A percentile compares a stretch with the other conserved stretches of the same genome.
These are phyloP conservation scores for Schrenkiella parvula DNA, from an alignment of 345 rosid species.

Conservation along the genomic window DNA sequence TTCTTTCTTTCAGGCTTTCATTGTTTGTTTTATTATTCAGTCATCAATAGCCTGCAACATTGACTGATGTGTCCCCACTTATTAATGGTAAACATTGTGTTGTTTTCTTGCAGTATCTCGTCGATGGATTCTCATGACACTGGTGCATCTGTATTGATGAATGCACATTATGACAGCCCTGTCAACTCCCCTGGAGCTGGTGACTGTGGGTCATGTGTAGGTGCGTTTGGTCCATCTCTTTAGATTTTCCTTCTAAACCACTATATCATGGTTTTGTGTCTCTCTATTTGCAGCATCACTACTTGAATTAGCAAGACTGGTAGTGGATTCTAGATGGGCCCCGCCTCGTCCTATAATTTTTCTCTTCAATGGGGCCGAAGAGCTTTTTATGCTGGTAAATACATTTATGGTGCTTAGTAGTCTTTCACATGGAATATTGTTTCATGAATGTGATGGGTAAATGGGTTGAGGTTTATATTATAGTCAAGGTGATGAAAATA, in stretches of 20 bases:
- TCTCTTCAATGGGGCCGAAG: constrained; percentile 95
- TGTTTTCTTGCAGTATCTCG: constrained; percentile 55
- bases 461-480: constrained; percentile 1
- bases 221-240: constrained; percentile 39
- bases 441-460: constrained; percentile 15
- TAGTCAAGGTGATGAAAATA: constrained; percentile 2
- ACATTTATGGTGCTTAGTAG: background rate
- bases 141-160: constrained; percentile 77
- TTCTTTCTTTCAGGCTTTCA: background rate
- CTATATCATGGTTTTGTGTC: constrained; percentile 5
- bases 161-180: constrained; percentile 94
- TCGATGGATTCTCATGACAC: constrained; percentile 55
- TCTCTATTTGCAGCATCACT: constrained; percentile 64
- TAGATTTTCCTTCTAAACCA: background rate
- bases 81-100: background rate
- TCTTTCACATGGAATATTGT: background rate
- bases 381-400: constrained; percentile 85
- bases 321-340: constrained; percentile 75
- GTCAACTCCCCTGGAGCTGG: constrained; percentile 97
- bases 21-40: constrained; percentile 13
- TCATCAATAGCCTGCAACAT: background rate
- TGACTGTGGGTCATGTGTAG: constrained; percentile 96
- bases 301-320: constrained; percentile 84
- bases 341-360: constrained; percentile 86
- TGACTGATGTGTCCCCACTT: constrained; percentile 21